A percentile compares a stretch with the other conserved stretches of the same genome.
phyloP scores from a whole-genome alignment of 225 moss, liverwort and hornwort species.

The Ulota crispa region DNA sequence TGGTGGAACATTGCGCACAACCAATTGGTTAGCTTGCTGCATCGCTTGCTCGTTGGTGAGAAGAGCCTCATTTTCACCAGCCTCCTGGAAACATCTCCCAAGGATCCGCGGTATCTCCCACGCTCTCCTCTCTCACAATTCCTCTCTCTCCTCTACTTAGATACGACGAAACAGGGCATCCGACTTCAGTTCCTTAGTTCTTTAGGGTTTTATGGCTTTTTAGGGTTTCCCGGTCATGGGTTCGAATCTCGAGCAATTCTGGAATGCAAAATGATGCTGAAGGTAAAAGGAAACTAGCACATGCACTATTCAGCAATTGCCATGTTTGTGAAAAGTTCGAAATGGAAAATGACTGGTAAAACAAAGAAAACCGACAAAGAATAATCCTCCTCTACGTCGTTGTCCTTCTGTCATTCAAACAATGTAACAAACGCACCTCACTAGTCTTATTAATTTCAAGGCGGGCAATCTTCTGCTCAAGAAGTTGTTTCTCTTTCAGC shows the following conservation, averaged over 20 bases:
- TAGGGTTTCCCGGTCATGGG: not conserved
- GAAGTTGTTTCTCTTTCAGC: constrained; percentile 79
- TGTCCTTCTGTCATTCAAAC: not conserved
- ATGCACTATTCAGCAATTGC: not conserved
- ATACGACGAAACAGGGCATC: not conserved
- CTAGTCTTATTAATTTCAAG: constrained; percentile 77
- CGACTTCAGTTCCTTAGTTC: not conserved
- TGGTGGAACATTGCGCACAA: no score
- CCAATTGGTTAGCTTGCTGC: constrained; percentile 58
- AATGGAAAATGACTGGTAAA: not conserved
- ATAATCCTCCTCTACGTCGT: not conserved
- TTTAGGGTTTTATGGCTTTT: not conserved
- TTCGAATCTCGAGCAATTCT: not conserved
- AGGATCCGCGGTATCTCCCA: constrained; percentile 68
- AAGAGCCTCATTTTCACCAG: constrained; percentile 69
- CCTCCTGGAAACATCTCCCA: constrained; percentile 83
- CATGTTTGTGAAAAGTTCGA: not conserved
- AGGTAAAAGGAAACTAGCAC: not conserved
- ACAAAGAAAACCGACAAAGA: no score
- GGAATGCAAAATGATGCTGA: not conserved
- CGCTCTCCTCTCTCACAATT: constrained; percentile 72
- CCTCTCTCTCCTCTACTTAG: constrained; percentile 49
- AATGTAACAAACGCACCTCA: constrained; percentile 49
- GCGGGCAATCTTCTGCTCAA: constrained; percentile 87
- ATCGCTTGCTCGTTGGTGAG: constrained; percentile 71